Evolutionary conservation across 176 grass and related monocot genomes (phyloP).

Genomic region (Rhynchospora breviuscula): DNA sequence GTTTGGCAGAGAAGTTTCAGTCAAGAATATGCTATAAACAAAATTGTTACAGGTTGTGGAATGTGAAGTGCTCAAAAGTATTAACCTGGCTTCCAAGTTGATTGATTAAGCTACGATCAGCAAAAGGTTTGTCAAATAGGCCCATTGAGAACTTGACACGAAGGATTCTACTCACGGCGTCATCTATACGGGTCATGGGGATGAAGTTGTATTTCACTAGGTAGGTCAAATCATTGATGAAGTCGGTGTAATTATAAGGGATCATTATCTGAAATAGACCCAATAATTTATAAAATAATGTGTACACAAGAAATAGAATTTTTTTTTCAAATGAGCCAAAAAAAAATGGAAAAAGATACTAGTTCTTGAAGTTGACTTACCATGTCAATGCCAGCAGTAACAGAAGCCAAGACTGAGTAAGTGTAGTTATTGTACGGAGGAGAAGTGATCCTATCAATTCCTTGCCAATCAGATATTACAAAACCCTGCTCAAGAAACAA

Average conservation of each 20-base stretch:
- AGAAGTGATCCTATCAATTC: constrained; percentile 46
- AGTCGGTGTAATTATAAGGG: constrained; percentile 59
- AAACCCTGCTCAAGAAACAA: constrained; percentile 38
- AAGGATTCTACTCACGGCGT: constrained; percentile 68
- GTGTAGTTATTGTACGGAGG: constrained; percentile 59
- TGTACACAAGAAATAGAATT: neutral
- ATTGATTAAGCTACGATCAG: constrained; percentile 37
- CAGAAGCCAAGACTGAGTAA: constrained; percentile 54
- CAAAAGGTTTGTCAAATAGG: constrained; percentile 68
- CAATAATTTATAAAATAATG: neutral
- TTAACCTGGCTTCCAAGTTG: constrained; percentile 44
- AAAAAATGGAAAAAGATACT: neutral
- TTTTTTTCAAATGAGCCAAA: neutral
- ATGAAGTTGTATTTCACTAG: constrained; percentile 46
- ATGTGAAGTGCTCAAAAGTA: neutral
- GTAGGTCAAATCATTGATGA: constrained; percentile 40
- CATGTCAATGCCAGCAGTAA: constrained; percentile 83
- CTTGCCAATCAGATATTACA: constrained; percentile 84
- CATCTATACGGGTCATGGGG: constrained; percentile 54
- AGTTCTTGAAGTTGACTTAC: constrained; percentile 5
- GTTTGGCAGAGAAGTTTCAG: neutral
- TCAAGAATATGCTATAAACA: neutral
- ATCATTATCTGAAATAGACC: constrained; percentile 46
- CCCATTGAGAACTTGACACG: constrained; percentile 87
- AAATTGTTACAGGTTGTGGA: neutral